Conservation (phyloP, 2,329 filamentous ascomycete genomes). For the Diaporthe longicolla region DNA sequence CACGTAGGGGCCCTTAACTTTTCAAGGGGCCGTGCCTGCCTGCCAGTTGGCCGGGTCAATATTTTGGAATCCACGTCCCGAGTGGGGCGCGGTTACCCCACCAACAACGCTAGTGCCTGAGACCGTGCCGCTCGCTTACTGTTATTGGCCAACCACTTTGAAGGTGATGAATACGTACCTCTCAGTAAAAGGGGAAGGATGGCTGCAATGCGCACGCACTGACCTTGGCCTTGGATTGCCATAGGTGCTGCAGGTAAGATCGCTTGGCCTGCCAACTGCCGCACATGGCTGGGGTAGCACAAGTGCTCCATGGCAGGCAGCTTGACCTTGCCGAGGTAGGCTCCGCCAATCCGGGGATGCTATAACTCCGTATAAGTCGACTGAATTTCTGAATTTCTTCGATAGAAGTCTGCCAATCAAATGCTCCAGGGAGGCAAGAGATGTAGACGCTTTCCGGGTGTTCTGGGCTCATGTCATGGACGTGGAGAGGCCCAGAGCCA, state of each 20-base stretch:
- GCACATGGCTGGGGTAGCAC: background rate
- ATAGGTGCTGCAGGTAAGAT: background rate
- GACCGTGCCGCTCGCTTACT: conserved; percentile 23
- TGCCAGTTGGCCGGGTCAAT: conserved; percentile 32
- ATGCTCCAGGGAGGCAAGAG: background rate
- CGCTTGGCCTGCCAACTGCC: background rate
- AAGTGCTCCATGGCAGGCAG: background rate
- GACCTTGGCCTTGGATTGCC: background rate
- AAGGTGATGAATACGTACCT: background rate
- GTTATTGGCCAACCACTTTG: conserved; percentile 22
- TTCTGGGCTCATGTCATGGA: too few species aligned
- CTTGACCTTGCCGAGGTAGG: background rate
- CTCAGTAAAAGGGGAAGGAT: background rate
- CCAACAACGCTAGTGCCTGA: conserved; percentile 4
- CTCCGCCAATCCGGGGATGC: background rate
- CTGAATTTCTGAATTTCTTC: background rate
- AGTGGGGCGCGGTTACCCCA: conserved; percentile 32
- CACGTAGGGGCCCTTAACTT: conserved; percentile 14
- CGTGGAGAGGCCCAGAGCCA: too few species aligned
- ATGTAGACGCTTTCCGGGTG: too few species aligned
- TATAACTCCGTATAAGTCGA: background rate
- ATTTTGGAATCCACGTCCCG: conserved; percentile 33
- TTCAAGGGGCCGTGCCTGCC: conserved; percentile 34
- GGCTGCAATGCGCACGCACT: background rate
- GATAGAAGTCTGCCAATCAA: background rate